Conservation (phyloP, 2,329 filamentous ascomycete genomes). For the Alternaria burnsii region DNA sequence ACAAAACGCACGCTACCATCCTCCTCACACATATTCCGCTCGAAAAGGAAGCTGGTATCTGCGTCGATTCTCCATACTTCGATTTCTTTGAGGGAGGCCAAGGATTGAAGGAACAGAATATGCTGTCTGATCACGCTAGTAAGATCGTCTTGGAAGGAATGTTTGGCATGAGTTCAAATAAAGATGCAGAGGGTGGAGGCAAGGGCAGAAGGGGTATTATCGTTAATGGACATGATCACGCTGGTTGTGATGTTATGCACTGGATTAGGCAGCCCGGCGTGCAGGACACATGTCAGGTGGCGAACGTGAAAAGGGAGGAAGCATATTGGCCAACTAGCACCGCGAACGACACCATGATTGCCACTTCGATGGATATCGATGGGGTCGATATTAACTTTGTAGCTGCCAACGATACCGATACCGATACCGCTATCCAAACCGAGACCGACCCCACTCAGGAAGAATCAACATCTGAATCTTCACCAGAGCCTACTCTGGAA, state of each 20-base stretch:
- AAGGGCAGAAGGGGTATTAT: conserved; percentile 78
- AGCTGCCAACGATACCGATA: conserved; percentile 11
- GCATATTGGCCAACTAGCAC: conserved; percentile 25
- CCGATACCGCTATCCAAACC: not conserved
- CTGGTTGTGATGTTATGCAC: conserved; percentile 90
- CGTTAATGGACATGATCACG: conserved; percentile 93
- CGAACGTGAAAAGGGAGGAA: conserved; percentile 19
- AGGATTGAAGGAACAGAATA: conserved; percentile 89
- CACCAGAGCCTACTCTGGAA: conserved; percentile 4
- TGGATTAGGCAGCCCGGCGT: conserved; percentile 54
- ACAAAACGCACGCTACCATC: conserved; percentile 75
- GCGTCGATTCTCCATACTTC: conserved; percentile 85
- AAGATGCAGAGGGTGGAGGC: conserved; percentile 66
- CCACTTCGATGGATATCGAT: conserved; percentile 2
- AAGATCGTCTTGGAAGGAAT: conserved; percentile 79
- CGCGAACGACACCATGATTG: conserved; percentile 9
- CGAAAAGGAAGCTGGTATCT: conserved; percentile 82
- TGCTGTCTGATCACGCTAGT: conserved; percentile 77
- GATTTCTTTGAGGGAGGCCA: conserved; percentile 73
- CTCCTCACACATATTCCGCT: conserved; percentile 92
- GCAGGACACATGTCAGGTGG: conserved; percentile 13
- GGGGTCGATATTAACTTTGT: conserved; percentile 6
- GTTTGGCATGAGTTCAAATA: conserved; percentile 76
- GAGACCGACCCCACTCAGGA: not conserved
- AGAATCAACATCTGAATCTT: conserved; percentile 3